phyloP scores from a whole-genome alignment of 208 protist genomes.

The Naegleria gruberi region DNA sequence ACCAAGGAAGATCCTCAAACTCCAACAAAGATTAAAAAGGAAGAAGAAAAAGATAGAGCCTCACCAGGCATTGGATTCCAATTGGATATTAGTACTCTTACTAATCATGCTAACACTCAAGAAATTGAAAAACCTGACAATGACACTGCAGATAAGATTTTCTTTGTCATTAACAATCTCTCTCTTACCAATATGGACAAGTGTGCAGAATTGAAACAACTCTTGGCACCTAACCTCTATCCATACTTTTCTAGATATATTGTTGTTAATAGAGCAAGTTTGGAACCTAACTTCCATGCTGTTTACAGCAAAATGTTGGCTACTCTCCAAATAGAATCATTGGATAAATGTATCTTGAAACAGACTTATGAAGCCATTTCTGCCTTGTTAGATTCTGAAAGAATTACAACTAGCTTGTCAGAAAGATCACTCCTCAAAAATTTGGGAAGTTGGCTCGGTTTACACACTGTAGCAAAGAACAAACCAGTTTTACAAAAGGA shows the following conservation, averaged over 20 bases:
- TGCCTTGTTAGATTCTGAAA: conserved; percentile 77
- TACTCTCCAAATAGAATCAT: conserved; percentile 59
- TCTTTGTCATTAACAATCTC: conserved; percentile 80
- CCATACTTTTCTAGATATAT: conserved; percentile 83
- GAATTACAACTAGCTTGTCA: conserved; percentile 69
- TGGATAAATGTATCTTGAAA: conserved; percentile 65
- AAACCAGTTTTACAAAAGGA: conserved; percentile 88
- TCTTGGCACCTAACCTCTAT: conserved; percentile 26
- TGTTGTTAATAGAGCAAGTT: conserved; percentile 91
- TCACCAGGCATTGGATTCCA: not conserved
- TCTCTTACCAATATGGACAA: conserved; percentile 55
- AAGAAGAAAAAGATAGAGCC: not conserved
- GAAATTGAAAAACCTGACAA: conserved; percentile 26
- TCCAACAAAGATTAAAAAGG: not conserved
- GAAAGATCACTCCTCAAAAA: conserved; percentile 94
- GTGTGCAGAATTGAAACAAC: conserved; percentile 37
- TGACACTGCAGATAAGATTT: conserved; percentile 56
- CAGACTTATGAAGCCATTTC: conserved; percentile 70
- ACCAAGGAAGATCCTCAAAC: not conserved
- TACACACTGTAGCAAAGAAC: conserved; percentile 92
- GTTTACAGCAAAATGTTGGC: conserved; percentile 77
- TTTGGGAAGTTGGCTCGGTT: conserved; percentile 92
- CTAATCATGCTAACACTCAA: not conserved
- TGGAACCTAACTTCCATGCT: conserved; percentile 94
- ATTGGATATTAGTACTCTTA: conserved; percentile 8